These are phyloP conservation scores for Tylopilus felleus DNA, from an alignment of 768 basidiomycete species.

Conservation along the genomic window DNA sequence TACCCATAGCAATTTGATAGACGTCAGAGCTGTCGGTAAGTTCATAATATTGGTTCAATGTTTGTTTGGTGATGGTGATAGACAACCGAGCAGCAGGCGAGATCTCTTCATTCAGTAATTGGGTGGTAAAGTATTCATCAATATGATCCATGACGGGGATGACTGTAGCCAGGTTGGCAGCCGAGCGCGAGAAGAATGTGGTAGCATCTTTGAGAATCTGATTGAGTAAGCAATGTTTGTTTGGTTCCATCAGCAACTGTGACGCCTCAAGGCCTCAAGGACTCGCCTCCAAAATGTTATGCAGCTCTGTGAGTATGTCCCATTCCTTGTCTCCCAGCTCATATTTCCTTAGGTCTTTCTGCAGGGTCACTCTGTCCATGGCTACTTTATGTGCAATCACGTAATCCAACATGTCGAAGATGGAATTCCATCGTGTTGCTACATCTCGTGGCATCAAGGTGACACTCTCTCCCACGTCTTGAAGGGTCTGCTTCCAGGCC, in stretches of 20 bases:
- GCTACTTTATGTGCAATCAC: neutral
- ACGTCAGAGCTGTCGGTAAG: neutral
- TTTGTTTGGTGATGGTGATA: neutral
- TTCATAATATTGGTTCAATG: neutral
- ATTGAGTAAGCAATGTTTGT: neutral
- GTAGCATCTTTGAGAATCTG: neutral
- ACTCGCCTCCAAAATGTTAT: neutral
- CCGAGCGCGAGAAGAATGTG: neutral
- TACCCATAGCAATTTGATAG: neutral
- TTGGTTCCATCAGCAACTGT: neutral
- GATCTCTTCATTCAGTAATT: neutral
- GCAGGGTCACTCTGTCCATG: neutral
- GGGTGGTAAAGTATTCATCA: neutral
- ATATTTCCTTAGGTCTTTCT: neutral
- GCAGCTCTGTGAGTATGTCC: neutral
- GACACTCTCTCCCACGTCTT: neutral
- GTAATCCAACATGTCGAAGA: neutral
- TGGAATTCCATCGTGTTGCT: neutral
- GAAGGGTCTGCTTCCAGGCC: neutral
- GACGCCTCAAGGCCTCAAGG: no score
- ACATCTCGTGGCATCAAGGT: neutral
- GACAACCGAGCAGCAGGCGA: neutral
- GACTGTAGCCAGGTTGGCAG: neutral
- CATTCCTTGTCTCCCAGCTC: neutral
- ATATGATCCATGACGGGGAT: neutral